Evolutionary conservation across 192 early-diverging fungal species (phyloP).

Genomic region (Geranomyces variabilis): DNA sequence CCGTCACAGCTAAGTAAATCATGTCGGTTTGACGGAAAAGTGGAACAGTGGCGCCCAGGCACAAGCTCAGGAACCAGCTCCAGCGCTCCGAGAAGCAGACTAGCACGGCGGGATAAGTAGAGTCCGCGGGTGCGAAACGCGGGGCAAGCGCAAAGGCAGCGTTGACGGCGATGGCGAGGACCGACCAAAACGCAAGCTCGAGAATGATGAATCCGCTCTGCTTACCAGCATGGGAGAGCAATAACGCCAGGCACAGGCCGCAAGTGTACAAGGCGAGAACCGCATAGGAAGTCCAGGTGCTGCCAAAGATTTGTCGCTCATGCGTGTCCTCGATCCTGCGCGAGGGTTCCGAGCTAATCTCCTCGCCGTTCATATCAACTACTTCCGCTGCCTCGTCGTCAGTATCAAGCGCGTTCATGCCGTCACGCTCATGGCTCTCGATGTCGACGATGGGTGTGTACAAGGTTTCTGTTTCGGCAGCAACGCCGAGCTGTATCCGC

Average conservation of each 20-base stretch:
- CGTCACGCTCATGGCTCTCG: too few relatives aligned
- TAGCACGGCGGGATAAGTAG: too few relatives aligned
- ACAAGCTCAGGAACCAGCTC: too few relatives aligned
- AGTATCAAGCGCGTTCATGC: conserved; percentile 43
- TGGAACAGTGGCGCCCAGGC: too few relatives aligned
- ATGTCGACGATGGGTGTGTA: too few relatives aligned
- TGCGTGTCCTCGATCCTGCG: not conserved
- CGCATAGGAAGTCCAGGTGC: conserved; percentile 24
- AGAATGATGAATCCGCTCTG: conserved; percentile 33
- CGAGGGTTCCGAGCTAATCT: not conserved
- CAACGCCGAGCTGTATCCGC: too few relatives aligned
- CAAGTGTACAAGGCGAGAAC: conserved; percentile 8
- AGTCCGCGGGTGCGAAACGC: too few relatives aligned
- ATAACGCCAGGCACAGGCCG: conserved; percentile 11
- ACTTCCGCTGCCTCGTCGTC: conserved; percentile 17
- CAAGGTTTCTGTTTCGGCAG: too few relatives aligned
- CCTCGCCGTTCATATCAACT: conserved; percentile 11
- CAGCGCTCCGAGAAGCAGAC: too few relatives aligned
- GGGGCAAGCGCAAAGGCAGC: not conserved
- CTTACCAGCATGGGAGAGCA: not conserved
- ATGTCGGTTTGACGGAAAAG: too few relatives aligned
- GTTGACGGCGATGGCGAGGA: conserved; percentile 35
- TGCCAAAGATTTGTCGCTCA: not conserved
- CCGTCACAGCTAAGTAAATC: too few relatives aligned
- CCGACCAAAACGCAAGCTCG: conserved; percentile 37